Base-by-base conservation (phyloP, 2,329 filamentous ascomycete genomes). In the Epichloe scottii region DNA sequence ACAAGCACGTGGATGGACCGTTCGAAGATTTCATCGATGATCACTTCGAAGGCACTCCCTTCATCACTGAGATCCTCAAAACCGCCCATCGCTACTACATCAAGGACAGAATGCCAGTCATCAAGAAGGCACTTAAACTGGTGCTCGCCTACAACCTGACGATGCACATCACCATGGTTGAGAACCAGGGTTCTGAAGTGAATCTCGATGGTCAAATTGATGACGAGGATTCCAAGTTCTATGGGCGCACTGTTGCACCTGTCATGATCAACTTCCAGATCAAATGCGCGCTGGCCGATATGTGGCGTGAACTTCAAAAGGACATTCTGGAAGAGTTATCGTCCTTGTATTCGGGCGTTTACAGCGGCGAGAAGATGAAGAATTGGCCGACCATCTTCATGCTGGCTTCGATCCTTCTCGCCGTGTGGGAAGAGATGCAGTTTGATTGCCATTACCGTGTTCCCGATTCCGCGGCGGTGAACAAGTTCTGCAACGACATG, bases 241-340 rank as follows among this genome's bases (percentile, higher is more conserved):
- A 79, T 60, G 90, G 90, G 63, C 91, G 91, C 74, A 90, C 85
- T 37, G 83, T 95, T 56, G 91, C 91, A 15, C 91, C 91, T 12
- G 90, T 96, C 65, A 95, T 97, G 90, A 94, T 97, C 79, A 97
- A 96, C 76, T 96, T 96, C 80, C 89, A 96, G 73, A 89, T 97
- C 75, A 97, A 97, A 79, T 93, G 87, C 62, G 90, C 90, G 50
- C 84, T 97, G 71, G 91, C 90, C 58, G 89, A 94, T 63, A 94
- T 96, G 88, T 97, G 91, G 91, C 89, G 91, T 57, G 90, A 95
- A 68, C 76, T 97, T 52, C 90, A 96, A 68, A 95, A 94, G 73
- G 91, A 96, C 60, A 89, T 96, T 38, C 77, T 97, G 2, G 90
- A 95, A 72, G 91, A 97, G 73, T 79, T 97, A 1, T 96, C 91